Evolutionary conservation across 352 stramenopile genomes (phyloP).

Genomic region (Phytophthora europaea): DNA sequence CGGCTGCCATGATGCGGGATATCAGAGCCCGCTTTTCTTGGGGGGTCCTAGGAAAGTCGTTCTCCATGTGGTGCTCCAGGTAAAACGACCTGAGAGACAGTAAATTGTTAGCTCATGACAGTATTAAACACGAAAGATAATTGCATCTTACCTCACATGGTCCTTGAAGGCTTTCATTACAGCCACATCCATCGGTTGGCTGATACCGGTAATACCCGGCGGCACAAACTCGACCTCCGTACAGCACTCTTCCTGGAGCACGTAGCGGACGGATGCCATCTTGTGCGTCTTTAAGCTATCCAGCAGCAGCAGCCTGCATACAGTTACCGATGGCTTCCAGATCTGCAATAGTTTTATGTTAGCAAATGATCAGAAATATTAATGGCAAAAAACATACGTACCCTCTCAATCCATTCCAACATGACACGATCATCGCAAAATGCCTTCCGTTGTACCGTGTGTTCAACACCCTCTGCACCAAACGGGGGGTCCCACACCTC

Average conservation of each 20-base stretch:
- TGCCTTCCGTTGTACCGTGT: background rate
- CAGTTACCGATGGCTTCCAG: background rate
- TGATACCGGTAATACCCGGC: constrained; percentile 12
- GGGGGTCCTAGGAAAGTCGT: constrained; percentile 8
- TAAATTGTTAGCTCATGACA: constrained; percentile 6
- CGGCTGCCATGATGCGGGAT: constrained; percentile 5
- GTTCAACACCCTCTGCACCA: background rate
- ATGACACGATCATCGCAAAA: background rate
- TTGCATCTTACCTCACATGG: background rate
- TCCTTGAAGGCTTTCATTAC: constrained; percentile 22
- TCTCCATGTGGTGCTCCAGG: constrained; percentile 13
- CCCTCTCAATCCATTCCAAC: background rate
- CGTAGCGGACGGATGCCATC: background rate
- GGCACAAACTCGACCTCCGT: constrained; percentile 11
- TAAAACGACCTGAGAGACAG: constrained; percentile 8
- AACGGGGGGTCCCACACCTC: background rate
- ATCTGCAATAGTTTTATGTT: background rate
- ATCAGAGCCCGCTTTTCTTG: constrained; percentile 2
- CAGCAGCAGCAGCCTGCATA: background rate
- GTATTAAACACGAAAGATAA: constrained; percentile 6
- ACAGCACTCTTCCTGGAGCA: constrained; percentile 1
- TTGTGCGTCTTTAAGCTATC: constrained; percentile 17
- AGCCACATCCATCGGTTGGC: constrained; percentile 11
- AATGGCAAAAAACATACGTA: background rate
- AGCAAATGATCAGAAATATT: background rate